Evolutionary conservation across 2,329 filamentous ascomycete genomes (phyloP), one percentile per base, ranked within the genome.

Genomic region (Aureobasidium leucospermi): DNA sequence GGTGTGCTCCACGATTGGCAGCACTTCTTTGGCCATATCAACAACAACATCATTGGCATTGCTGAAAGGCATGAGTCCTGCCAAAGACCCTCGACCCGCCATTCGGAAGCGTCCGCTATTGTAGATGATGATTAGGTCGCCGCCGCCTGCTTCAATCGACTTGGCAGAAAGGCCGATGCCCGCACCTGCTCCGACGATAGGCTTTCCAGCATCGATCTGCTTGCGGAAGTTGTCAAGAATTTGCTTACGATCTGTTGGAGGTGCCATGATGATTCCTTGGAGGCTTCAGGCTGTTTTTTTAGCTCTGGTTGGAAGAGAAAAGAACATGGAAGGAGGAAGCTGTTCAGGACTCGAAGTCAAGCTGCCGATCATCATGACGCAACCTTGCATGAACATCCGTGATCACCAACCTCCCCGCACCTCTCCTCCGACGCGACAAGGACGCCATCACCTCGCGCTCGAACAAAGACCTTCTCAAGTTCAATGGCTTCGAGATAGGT

Each of bases 61-160:
- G 4, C 84, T 83, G 67, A 87, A 89, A 0, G 86, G 85, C 84
- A 88, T 87, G 52, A 88, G 71, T 0, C 86, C 86, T 0, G 86
- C 85, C 10, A 89, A 71, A 0, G 85, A 88, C 0, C 86, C 86
- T 43, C 83, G 76, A 0, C 87, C 86, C 0, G 85, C 86, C 87
- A 90, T 89, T 9, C 86, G 82, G 68, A 86, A 89, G 4, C 86
- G 80, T 0, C 86, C 86, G 39, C 82, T 85, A 70, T 89, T 89
- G 76, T 89, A 89, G 65, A 89, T 80, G 63, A 88, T 83, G 67
- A 89, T 87, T 43, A 89, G 74, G 66, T 89, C 85, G 13, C 81
- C 83, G 62, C 85, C 85, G 39, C 86, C 86, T 47, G 79, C 78
- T 70, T 89, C 86, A 63, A 88, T 81, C 66, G 81, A 86, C 66